Evolutionary conservation across 2,329 filamentous ascomycete species (phyloP).

Genomic region (Cryoendolithus antarcticus): DNA sequence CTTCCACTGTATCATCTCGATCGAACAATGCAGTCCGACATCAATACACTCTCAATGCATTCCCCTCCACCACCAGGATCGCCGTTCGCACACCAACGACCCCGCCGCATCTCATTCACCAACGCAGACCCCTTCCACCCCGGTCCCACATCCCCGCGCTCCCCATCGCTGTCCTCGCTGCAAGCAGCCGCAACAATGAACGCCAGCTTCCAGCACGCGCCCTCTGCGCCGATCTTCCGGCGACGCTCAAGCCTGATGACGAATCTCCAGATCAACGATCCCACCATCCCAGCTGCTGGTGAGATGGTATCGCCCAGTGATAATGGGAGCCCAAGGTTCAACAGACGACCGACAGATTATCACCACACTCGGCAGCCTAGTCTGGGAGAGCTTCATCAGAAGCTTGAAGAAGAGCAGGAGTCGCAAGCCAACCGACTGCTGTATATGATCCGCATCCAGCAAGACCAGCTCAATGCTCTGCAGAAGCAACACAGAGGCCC

Average conservation of each 20-base stretch:
- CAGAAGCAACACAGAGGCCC: constrained; percentile 21
- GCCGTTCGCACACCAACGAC: constrained; percentile 17
- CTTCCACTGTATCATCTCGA: too few relatives aligned
- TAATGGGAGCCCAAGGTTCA: constrained; percentile 11
- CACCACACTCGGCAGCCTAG: constrained; percentile 55
- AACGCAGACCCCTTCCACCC: constrained; percentile 21
- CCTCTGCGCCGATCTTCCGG: constrained; percentile 37
- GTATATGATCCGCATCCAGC: constrained; percentile 63
- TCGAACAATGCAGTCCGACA: constrained; percentile 39
- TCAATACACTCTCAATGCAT: constrained; percentile 47
- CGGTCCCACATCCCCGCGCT: constrained; percentile 46
- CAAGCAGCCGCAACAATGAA: constrained; percentile 69
- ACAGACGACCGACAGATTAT: constrained; percentile 29
- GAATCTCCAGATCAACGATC: constrained; percentile 64
- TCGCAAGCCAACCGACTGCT: constrained; percentile 69
- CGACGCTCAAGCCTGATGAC: constrained; percentile 58
- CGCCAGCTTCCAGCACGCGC: constrained; percentile 39
- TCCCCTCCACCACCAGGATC: constrained; percentile 24
- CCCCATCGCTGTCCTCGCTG: constrained; percentile 54
- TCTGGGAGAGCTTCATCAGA: constrained; percentile 65
- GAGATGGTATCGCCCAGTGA: constrained; percentile 45
- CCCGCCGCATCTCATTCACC: constrained; percentile 20
- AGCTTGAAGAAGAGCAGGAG: constrained; percentile 68
- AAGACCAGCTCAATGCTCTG: constrained; percentile 54
- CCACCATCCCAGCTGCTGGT: constrained; percentile 52